A percentile compares a stretch with the other conserved stretches of the same genome.
Conservation (phyloP, 2,329 filamentous ascomycete species). For the Didymella pinodella region DNA sequence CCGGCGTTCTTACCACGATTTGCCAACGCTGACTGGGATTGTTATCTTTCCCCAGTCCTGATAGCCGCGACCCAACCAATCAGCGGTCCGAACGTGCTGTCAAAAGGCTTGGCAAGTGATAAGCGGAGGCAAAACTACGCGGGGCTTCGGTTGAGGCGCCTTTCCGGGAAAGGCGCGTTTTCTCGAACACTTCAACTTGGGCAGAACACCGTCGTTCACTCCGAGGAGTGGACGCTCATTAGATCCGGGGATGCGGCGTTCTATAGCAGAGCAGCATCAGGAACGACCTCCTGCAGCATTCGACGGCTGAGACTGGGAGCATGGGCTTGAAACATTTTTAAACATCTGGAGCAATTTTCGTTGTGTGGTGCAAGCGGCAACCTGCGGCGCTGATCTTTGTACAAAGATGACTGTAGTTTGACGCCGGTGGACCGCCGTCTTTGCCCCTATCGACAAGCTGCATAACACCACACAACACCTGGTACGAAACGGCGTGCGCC, state of each 20-base stretch:
- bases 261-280: slow-evolving; percentile 7
- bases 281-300: not conserved
- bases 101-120: slow-evolving; percentile 35
- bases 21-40: slow-evolving; percentile 35
- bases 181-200: slow-evolving; percentile 38
- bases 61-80: slow-evolving; percentile 32
- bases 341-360: slow-evolving; percentile 3
- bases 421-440: slow-evolving; percentile 22
- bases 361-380: slow-evolving; percentile 21
- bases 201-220: slow-evolving; percentile 30
- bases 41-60: slow-evolving; percentile 45
- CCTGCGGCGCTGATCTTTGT: slow-evolving; percentile 26
- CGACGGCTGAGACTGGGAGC: not conserved
- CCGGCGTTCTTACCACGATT: slow-evolving; percentile 30
- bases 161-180: slow-evolving; percentile 39
- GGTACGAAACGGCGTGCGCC: slow-evolving; percentile 26
- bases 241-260: slow-evolving; percentile 7
- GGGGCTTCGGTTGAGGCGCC: slow-evolving; percentile 48
- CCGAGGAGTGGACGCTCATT: slow-evolving; percentile 9
- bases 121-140: slow-evolving; percentile 48
- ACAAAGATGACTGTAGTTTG: slow-evolving; percentile 12
- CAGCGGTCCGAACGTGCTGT: slow-evolving; percentile 26
- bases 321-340: slow-evolving; percentile 1
- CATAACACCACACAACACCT: slow-evolving; percentile 19
- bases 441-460: slow-evolving; percentile 27